Evolutionary conservation across 2,329 filamentous ascomycete genomes (phyloP).

Genomic region (Setomelanomma holmii): DNA sequence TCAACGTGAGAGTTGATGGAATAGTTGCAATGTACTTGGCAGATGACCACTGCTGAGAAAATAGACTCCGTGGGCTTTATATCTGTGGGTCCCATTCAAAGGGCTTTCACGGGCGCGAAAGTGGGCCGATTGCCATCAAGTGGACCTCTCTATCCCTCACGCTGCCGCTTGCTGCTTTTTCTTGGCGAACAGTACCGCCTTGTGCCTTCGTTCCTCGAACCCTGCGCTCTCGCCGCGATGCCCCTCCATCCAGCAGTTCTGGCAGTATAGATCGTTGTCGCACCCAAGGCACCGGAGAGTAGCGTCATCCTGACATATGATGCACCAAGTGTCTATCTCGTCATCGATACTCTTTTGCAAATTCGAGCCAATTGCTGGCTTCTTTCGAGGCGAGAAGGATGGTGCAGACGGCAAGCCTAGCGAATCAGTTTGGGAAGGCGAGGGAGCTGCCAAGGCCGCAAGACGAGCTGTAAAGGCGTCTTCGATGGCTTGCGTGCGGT

Average conservation of each 20-base stretch:
- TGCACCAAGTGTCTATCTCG: slow-evolving; percentile 79
- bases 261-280: slow-evolving; percentile 74
- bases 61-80: no score
- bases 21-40: no score
- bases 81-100: no score
- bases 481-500: slow-evolving; percentile 46
- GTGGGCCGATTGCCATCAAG: no score
- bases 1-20: no score
- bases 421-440: slow-evolving; percentile 32
- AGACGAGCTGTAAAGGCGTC: slow-evolving; percentile 56
- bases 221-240: slow-evolving; percentile 73
- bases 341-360: slow-evolving; percentile 65
- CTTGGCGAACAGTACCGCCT: slow-evolving; percentile 64
- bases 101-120: no score
- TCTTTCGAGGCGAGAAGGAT: slow-evolving; percentile 50
- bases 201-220: slow-evolving; percentile 74
- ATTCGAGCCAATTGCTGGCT: slow-evolving; percentile 43
- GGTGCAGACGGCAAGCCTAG: slow-evolving; percentile 56
- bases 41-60: no score
- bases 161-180: slow-evolving; percentile 26
- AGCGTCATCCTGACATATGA: slow-evolving; percentile 82
- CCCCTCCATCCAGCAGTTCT: slow-evolving; percentile 80
- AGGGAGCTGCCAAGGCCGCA: slow-evolving; percentile 53
- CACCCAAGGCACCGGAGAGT: slow-evolving; percentile 76
- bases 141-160: no score